Conservation (phyloP, 2,329 filamentous ascomycete species). For the Tolypocladium pustulatum region DNA sequence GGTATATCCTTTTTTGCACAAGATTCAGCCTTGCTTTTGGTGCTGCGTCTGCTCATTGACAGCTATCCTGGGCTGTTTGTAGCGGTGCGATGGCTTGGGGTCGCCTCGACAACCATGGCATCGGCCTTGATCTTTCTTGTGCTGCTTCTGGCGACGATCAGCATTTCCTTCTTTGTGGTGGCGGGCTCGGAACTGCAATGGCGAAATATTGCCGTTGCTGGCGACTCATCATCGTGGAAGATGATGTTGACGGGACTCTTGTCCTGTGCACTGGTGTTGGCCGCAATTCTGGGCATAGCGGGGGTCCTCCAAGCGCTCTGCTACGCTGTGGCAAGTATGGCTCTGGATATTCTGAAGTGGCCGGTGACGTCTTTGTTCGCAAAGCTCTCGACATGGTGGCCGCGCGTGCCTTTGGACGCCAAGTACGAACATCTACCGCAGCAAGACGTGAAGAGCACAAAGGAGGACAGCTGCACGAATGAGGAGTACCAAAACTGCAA, state of each 20-base stretch:
- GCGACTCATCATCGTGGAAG: constrained; percentile 17
- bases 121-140: background rate
- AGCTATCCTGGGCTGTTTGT: background rate
- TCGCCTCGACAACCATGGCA: background rate
- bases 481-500: background rate
- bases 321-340: background rate
- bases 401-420: background rate
- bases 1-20: constrained; percentile 14
- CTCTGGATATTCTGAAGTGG: background rate
- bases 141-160: constrained; percentile 9
- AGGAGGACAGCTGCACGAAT: background rate
- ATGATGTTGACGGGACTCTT: constrained; percentile 18
- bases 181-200: constrained; percentile 22
- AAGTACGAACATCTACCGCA: background rate
- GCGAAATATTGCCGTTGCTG: constrained; percentile 19
- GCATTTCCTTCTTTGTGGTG: constrained; percentile 14
- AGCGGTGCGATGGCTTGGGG: background rate
- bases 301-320: background rate
- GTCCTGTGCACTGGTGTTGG: background rate
- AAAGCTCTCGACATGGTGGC: background rate
- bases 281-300: background rate
- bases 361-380: background rate
- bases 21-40: constrained; percentile 10
- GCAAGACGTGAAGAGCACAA: background rate
- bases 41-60: constrained; percentile 10